phyloP scores from a whole-genome alignment of 768 basidiomycete species.

The Hortiboletus flavorubellus region DNA sequence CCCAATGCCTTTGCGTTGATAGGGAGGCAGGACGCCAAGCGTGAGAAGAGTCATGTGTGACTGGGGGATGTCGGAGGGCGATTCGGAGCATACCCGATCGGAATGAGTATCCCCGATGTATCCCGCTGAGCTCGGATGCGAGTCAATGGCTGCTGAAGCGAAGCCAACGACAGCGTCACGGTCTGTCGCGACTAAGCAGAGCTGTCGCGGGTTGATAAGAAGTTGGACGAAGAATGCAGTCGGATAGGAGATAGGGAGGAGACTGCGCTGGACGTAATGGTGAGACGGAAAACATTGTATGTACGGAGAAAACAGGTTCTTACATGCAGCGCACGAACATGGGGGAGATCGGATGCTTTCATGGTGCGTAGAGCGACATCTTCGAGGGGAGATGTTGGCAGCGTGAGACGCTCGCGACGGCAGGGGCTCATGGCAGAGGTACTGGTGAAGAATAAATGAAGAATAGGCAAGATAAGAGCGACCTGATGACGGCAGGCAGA shows the following conservation, averaged over 20 bases:
- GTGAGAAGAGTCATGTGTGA: constrained; percentile 28
- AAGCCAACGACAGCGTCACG: constrained; percentile 23
- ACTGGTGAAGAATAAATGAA: background rate
- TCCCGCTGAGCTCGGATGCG: background rate
- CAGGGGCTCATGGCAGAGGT: constrained; percentile 7
- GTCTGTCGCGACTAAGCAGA: constrained; percentile 30
- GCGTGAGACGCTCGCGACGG: background rate
- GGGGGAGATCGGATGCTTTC: constrained; percentile 28
- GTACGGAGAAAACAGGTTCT: background rate
- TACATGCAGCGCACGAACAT: constrained; percentile 28
- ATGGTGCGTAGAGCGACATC: constrained; percentile 22
- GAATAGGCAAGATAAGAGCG: background rate
- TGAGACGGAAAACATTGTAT: constrained; percentile 1
- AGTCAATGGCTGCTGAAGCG: constrained; percentile 24
- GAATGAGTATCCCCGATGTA: background rate
- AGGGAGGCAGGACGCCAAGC: constrained; percentile 27
- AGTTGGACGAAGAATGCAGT: constrained; percentile 32
- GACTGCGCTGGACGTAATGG: constrained; percentile 14
- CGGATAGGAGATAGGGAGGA: constrained; percentile 29
- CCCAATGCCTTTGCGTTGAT: constrained; percentile 29
- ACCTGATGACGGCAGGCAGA: background rate
- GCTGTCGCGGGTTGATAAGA: constrained; percentile 27
- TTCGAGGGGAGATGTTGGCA: constrained; percentile 1
- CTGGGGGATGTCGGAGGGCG: constrained; percentile 8
- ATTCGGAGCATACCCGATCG: constrained; percentile 1